Base-by-base conservation (phyloP, 768 basidiomycete species). In the Termitomyces sp. region DNA sequence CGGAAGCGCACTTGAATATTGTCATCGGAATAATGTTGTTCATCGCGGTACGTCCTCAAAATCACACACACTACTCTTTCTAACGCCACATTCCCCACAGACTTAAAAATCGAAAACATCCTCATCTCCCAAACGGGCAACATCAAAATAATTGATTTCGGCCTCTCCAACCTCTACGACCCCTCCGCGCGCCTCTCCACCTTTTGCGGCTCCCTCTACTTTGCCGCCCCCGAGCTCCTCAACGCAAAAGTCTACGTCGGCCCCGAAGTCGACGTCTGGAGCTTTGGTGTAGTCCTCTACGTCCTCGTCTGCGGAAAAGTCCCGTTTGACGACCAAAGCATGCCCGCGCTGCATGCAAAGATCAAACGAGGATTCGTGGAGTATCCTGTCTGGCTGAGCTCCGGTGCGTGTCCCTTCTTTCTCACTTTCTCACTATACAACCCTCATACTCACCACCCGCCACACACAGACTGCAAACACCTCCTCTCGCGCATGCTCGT, bases 141-240 rank as follows among this genome's bases (percentile, higher is more conserved):
- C 77, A 98, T 98, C 82, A 99, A 98, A 83, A 98, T 98, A 64
- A 99, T 98, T 73, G 96, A 99, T 76, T 99, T 98, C 75, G 97
- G 97, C 52, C 82, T 99, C 8, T 98, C 96, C 2, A 99, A 98
- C 76, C 82, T 99, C 13, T 98, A 89, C 73, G 87, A 96, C 68
- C 96, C 97, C 2, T 69, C 76, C 9, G 69, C 76, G 53, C 92
- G 95, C 71, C 85, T 99, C 1, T 85, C 91, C 24, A 99, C 97
- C 0, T 99, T 99, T 72, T 99, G 97, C 69, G 96, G 97, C 22
- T 97, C 94, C 0, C 80, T 99, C 32, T 99, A 99, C 75, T 99
- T 99, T 77, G 97, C 97, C 36, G 97, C 97, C 0, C 97, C 97
- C 7, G 96, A 99, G 73, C 81, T 98, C 22, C 87, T 98, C 65